Base-by-base conservation (phyloP, 805 yeast genomes). In the Myxozyma melibiosi region DNA sequence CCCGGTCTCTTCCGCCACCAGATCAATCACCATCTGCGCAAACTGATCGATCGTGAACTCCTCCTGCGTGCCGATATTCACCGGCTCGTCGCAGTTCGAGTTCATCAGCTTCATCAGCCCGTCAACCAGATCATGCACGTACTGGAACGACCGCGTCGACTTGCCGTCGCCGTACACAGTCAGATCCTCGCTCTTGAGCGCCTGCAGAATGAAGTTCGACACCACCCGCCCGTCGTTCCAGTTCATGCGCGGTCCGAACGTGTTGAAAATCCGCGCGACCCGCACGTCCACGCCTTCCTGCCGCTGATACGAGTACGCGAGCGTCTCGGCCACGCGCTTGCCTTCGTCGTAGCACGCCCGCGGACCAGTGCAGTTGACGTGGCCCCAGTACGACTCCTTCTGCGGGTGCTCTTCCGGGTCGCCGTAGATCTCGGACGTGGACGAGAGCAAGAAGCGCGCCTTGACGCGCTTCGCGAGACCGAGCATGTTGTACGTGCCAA, bases 271-370 rank as follows among this genome's bases (percentile, higher is more conserved):
- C 6, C 69, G 59, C 2, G 69, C 69, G 14, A 66, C 68, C 4
- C 69, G 61, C 13, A 66, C 63, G 25, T 66, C 69, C 8, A 65
- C 68, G 3, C 58, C 57, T 13, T 66, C 68, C 40, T 66, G 69
- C 18, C 64, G 53, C 38, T 50, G 46, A 40, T 66, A 66, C 16
- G 68, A 62, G 50, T 66, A 66, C 13, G 69, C 65, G 51, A 66
- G 47, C 1, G 69, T 64, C 57, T 66, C 69, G 2, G 68, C 65
- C 3, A 65, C 68, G 4, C 69, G 64, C 54, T 66, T 66, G 20
- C 69, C 69, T 48, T 66, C 69, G 42, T 66, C 69, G 53, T 66
- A 66, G 55, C 69, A 66, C n/a, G 69, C 65, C 13, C 69, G 43
- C 2, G 69, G 69, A 2, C 69, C 69, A 16, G 50, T 61, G 30